Percentiles rank a stretch among this genome's conserved stretches.
phyloP scores from a whole-genome alignment of 331 rosid genomes.

The Malus hybrid region DNA sequence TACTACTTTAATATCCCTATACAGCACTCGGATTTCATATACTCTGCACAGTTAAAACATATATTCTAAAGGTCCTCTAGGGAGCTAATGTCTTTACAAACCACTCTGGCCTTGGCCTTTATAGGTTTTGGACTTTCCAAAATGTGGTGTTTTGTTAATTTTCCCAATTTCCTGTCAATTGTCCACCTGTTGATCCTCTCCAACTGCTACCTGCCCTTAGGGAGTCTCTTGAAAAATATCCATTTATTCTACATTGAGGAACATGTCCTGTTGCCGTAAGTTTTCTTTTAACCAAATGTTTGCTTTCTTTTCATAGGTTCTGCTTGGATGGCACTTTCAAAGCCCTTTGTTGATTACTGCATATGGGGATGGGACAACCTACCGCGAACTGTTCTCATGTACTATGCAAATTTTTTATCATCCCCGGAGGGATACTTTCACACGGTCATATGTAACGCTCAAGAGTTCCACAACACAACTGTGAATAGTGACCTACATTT shows the following conservation, averaged over 20 bases:
- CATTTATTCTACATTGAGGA: not conserved
- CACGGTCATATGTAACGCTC: slow-evolving; percentile 88
- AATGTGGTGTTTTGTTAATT: not conserved
- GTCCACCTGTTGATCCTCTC: not conserved
- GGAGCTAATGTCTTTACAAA: not conserved
- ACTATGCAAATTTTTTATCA: slow-evolving; percentile 85
- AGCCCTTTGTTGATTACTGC: slow-evolving; percentile 81
- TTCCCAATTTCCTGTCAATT: not conserved
- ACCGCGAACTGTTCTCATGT: slow-evolving; percentile 90
- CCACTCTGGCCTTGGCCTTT: not conserved
- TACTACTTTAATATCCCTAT: not conserved
- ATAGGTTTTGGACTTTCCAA: not conserved
- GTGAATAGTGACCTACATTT: slow-evolving; percentile 90
- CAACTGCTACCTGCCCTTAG: not conserved
- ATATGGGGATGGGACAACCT: slow-evolving; percentile 99
- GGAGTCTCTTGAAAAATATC: not conserved
- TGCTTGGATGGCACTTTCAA: slow-evolving; percentile 97
- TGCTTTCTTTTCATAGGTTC: slow-evolving; percentile 54
- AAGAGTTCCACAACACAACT: slow-evolving; percentile 91
- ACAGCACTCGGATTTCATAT: not conserved
- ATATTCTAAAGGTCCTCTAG: not conserved
- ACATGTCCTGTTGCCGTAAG: not conserved
- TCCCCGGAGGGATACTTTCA: slow-evolving; percentile 98
- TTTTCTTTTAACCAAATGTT: not conserved
- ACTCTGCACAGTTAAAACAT: not conserved